Evolutionary conservation across 345 rosid genomes (phyloP), one percentile per base, ranked within the genome.

Genomic region (Microthlaspi erraticum): DNA sequence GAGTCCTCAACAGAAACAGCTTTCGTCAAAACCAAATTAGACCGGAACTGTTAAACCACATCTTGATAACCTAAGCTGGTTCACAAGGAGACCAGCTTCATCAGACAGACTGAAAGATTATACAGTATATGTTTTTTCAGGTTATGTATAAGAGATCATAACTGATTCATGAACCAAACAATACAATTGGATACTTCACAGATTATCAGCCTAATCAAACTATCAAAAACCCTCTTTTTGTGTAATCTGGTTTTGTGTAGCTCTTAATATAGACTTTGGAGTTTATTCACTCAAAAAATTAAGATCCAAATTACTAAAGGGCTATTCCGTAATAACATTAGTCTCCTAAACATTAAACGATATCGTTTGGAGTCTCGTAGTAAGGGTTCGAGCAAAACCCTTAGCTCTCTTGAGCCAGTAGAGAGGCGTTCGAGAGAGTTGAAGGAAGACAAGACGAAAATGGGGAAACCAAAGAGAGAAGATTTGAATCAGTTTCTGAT

Each of bases 391-490:
- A 16, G 57, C 49, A 54, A 72, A 72, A 63, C 76, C 76, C 76
- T 63, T 34, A 1, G 61, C 53, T n/a, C n/a, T n/a, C n/a, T 39
- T 65, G 13, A 34, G 8, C 45, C 45, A 51, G n/a, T 5, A 39
- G 37, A 23, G 70, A 36, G 76, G 45, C 58, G 41, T 46, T 46
- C 34, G 10, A 42, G 23, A 17, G 68, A 14, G 59, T 14, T 20
- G 32, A 36, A 65, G 33, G 29, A 61, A 71, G 71, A 62, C 54
- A 61, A 71, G 71, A 62, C 54, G 72, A 64, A 70, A 64, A 88
- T 88, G 95, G 91, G 83, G 29, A 84, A 77, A 73, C 39, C 81
- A 37, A 85, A 81, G 83, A 83, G 56, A 66, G 85, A 83, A 75
- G 83, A 76, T 64, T 79, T 92, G 53, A 81, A 67, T 66, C 82